These are phyloP conservation scores for Metschnikowia anglica DNA, from an alignment of 805 yeast species.

Conservation along the genomic window DNA sequence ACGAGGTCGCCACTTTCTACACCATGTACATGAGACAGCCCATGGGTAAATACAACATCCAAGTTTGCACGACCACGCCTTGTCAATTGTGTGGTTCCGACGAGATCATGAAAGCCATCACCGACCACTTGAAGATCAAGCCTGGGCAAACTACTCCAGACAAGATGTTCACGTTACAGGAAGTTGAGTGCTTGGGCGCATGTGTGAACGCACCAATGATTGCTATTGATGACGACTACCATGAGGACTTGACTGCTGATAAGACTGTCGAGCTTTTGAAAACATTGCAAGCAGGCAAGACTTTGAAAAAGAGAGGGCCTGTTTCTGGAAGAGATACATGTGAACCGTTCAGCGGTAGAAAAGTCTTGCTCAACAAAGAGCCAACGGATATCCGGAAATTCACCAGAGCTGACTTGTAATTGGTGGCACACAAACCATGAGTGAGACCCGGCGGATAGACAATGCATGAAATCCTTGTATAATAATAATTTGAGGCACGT, in stretches of 20 bases:
- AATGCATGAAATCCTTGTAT: constrained; percentile 10
- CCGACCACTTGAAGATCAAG: constrained; percentile 56
- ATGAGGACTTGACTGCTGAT: constrained; percentile 76
- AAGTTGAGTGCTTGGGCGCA: constrained; percentile 90
- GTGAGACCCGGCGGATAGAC: too few relatives aligned
- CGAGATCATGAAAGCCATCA: constrained; percentile 69
- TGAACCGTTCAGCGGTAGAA: constrained; percentile 74
- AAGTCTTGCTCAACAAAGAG: constrained; percentile 56
- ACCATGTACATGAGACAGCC: constrained; percentile 88
- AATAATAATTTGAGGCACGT: too few relatives aligned
- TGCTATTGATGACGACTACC: constrained; percentile 78
- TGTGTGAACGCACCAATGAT: constrained; percentile 91
- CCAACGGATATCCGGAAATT: constrained; percentile 68
- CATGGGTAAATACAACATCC: constrained; percentile 80
- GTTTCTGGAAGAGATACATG: constrained; percentile 66
- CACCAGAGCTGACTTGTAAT: constrained; percentile 71
- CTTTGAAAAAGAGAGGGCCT: constrained; percentile 63
- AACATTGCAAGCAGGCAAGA: constrained; percentile 62
- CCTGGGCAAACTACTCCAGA: constrained; percentile 80
- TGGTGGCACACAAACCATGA: too few relatives aligned
- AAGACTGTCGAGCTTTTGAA: constrained; percentile 60
- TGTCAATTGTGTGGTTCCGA: constrained; percentile 85
- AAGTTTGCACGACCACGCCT: constrained; percentile 87
- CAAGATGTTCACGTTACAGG: constrained; percentile 75
- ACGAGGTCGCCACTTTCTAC: constrained; percentile 89